These are phyloP conservation scores for Lasiosphaeriaceae sp. DNA, from an alignment of 495 filamentous ascomycete genomes.

Conservation along the genomic window DNA sequence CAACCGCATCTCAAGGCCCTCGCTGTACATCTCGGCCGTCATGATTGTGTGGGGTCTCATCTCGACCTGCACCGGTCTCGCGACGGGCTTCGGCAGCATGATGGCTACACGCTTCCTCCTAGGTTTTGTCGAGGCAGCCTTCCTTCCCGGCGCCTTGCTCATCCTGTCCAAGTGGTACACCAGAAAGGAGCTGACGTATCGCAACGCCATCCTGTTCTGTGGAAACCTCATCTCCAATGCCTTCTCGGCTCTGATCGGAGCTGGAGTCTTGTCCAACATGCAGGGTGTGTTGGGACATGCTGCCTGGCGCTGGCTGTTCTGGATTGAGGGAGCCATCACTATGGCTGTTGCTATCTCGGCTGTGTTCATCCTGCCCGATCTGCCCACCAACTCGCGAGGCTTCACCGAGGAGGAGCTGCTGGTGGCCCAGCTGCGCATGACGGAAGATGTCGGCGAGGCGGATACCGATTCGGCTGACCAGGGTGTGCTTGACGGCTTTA, in stretches of 20 bases:
- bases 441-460: slow-evolving; percentile 72
- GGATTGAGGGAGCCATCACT: slow-evolving; percentile 61
- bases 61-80: slow-evolving; percentile 56
- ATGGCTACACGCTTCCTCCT: slow-evolving; percentile 64
- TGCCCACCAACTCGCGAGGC: slow-evolving; percentile 66
- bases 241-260: slow-evolving; percentile 59
- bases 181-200: slow-evolving; percentile 43
- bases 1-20: slow-evolving; percentile 37
- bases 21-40: slow-evolving; percentile 44
- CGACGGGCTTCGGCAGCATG: slow-evolving; percentile 56
- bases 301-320: slow-evolving; percentile 65
- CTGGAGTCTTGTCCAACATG: slow-evolving; percentile 50
- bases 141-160: slow-evolving; percentile 42
- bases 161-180: slow-evolving; percentile 58
- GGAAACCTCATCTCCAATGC: slow-evolving; percentile 58
- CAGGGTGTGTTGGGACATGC: slow-evolving; percentile 42
- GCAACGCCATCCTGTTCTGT: slow-evolving; percentile 59
- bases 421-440: slow-evolving; percentile 63
- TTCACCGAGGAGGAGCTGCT: slow-evolving; percentile 63
- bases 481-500: slow-evolving; percentile 59
- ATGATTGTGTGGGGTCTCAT: slow-evolving; percentile 71
- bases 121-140: slow-evolving; percentile 54
- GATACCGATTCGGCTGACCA: slow-evolving; percentile 59
- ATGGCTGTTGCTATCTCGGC: slow-evolving; percentile 41
- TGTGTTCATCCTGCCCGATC: slow-evolving; percentile 65